Evolutionary conservation across 257 asterid genomes (phyloP).

Genomic region (Parsonsia alboflavescens): DNA sequence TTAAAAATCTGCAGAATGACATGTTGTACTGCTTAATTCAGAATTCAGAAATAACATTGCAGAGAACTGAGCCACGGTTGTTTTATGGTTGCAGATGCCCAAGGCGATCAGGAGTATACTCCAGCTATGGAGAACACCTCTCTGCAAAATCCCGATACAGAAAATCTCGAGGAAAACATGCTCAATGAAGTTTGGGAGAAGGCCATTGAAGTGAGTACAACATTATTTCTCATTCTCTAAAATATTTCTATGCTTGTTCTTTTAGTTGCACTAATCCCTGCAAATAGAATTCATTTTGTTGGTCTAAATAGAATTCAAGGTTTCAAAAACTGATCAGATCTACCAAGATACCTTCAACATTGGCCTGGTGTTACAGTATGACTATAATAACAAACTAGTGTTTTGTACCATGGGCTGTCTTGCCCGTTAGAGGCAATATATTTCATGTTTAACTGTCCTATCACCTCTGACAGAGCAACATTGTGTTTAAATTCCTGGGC

Average conservation of each 20-base stretch:
- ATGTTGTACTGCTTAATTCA: constrained; percentile 4
- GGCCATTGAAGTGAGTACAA: constrained; percentile 10
- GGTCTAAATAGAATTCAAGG: not conserved
- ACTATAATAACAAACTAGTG: not conserved
- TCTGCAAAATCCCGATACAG: constrained; percentile 6
- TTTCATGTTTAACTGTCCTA: not conserved
- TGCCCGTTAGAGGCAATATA: not conserved
- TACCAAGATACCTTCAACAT: not conserved
- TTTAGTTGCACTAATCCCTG: too few species aligned
- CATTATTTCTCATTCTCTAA: not conserved
- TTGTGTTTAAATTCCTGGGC: constrained; percentile 11
- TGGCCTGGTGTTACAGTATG: not conserved
- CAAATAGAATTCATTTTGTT: not conserved
- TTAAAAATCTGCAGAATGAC: not conserved
- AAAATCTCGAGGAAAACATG: constrained; percentile 8
- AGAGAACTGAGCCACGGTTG: not conserved
- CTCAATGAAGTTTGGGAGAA: constrained; percentile 2
- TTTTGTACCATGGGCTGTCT: not conserved
- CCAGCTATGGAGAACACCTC: not conserved
- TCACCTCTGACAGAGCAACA: not conserved
- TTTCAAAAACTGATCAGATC: not conserved
- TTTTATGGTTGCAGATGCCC: constrained; percentile 1
- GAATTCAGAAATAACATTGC: not conserved
- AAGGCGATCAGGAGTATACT: not conserved
- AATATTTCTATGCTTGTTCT: not conserved